These are phyloP conservation scores for Corinectria fuckeliana DNA, from an alignment of 2,329 filamentous ascomycete genomes.

Conservation along the genomic window DNA sequence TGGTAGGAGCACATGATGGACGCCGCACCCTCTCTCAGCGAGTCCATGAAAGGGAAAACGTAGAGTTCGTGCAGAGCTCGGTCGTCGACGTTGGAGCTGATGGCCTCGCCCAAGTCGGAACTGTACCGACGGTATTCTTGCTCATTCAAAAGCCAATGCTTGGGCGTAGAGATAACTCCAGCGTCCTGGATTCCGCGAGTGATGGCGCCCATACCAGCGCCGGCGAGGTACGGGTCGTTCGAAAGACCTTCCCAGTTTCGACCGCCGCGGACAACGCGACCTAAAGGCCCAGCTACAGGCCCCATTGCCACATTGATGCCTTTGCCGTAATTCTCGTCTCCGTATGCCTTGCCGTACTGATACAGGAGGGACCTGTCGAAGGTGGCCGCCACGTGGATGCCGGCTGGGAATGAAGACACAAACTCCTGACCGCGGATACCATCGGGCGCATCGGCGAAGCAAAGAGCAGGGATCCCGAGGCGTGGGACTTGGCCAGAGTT, in stretches of 20 bases:
- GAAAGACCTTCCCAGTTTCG: slow-evolving; percentile 81
- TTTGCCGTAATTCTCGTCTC: slow-evolving; percentile 61
- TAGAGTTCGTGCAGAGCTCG: slow-evolving; percentile 70
- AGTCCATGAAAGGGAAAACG: slow-evolving; percentile 70
- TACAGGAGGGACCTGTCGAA: slow-evolving; percentile 63
- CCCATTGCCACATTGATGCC: slow-evolving; percentile 74
- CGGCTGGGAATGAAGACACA: slow-evolving; percentile 55
- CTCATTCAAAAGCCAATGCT: slow-evolving; percentile 61
- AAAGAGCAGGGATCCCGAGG: slow-evolving; percentile 53
- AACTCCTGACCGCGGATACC: slow-evolving; percentile 55
- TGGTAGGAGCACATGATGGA: slow-evolving; percentile 75
- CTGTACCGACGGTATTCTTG: slow-evolving; percentile 57
- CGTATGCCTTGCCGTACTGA: slow-evolving; percentile 58
- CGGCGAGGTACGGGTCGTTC: slow-evolving; percentile 73
- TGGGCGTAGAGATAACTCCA: slow-evolving; percentile 80
- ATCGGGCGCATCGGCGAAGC: slow-evolving; percentile 56
- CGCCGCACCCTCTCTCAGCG: slow-evolving; percentile 61
- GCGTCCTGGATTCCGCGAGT: slow-evolving; percentile 78
- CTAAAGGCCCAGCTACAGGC: slow-evolving; percentile 73
- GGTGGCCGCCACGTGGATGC: slow-evolving; percentile 53
- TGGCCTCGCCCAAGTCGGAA: slow-evolving; percentile 43
- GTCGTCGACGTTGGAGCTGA: slow-evolving; percentile 68
- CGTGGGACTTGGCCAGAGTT: slow-evolving; percentile 54
- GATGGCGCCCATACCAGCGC: slow-evolving; percentile 72
- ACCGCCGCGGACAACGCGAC: slow-evolving; percentile 72